These are phyloP conservation scores for Coemansia sp. DNA, from an alignment of 192 early-diverging fungal species.

Conservation along the genomic window DNA sequence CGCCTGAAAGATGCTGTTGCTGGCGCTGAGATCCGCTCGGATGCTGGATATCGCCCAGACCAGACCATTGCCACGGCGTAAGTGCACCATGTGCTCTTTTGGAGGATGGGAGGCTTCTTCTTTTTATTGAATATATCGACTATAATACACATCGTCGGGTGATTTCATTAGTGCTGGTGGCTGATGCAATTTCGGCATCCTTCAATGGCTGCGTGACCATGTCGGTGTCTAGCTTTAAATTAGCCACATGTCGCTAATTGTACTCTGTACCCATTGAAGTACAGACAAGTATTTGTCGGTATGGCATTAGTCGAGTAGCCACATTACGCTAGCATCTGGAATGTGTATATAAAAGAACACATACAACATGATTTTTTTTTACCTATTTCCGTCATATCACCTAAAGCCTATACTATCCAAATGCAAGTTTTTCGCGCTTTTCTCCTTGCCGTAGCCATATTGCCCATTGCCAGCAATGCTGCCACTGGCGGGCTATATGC, in stretches of 20 bases:
- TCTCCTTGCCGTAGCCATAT: neutral
- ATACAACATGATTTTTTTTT: neutral
- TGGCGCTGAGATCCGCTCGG: constrained; percentile 31
- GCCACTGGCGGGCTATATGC: neutral
- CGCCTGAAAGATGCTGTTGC: constrained; percentile 36
- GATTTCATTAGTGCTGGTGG: neutral
- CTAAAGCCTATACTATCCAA: neutral
- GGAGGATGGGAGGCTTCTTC: neutral
- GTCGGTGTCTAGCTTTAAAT: neutral
- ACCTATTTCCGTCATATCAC: neutral
- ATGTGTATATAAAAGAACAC: neutral
- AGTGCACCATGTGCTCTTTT: neutral
- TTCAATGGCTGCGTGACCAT: neutral
- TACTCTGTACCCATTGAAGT: neutral
- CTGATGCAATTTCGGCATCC: constrained; percentile 1
- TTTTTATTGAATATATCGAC: constrained; percentile 2
- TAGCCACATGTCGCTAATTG: neutral
- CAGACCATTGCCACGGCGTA: constrained; percentile 51
- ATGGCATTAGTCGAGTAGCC: neutral
- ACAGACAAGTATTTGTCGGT: neutral
- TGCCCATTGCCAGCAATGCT: neutral
- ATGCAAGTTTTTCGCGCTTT: neutral
- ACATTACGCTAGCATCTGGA: neutral
- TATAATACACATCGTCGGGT: neutral
- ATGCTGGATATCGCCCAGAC: constrained; percentile 43